Conservation (phyloP, 1,284 basidiomycete species). For the Polyporus tsugae region DNA sequence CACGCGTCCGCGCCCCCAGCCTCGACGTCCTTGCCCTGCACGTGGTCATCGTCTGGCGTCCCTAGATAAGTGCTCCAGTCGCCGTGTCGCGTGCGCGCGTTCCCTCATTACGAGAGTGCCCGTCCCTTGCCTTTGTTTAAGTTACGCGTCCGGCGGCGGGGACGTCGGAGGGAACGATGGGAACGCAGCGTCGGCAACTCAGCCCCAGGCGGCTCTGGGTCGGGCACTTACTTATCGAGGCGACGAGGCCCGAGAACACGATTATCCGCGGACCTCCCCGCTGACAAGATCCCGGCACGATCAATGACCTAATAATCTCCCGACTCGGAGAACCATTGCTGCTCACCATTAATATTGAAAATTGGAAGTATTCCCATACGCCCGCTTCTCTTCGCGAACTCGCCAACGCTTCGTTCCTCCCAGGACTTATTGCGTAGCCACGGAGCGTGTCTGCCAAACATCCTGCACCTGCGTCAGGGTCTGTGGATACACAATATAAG, state of each 20-base stretch:
- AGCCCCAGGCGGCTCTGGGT: slow-evolving; percentile 5
- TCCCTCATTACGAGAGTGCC: slow-evolving; percentile 1
- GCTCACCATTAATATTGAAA: not conserved
- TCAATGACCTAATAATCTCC: not conserved
- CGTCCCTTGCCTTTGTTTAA: not conserved
- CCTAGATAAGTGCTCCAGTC: not conserved
- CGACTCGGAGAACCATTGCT: not conserved
- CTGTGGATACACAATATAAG: not conserved
- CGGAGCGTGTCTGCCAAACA: not conserved
- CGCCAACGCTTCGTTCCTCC: slow-evolving; percentile 2
- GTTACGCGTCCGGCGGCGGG: not conserved
- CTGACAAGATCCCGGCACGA: not conserved
- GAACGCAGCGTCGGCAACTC: not conserved
- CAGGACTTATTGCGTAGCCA: not conserved
- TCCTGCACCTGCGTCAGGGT: not conserved
- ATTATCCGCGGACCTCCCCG: slow-evolving; percentile 1
- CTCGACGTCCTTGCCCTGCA: not conserved
- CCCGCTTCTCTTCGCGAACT: not conserved
- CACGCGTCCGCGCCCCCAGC: not conserved
- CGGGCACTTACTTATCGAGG: not conserved
- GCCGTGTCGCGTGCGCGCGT: not conserved
- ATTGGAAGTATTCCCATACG: not conserved
- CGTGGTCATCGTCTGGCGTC: not conserved
- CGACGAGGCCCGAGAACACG: not conserved
- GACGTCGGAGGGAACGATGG: not conserved